These are phyloP conservation scores for Baudoinia panamericana DNA, from an alignment of 495 filamentous ascomycete species.

Conservation along the genomic window DNA sequence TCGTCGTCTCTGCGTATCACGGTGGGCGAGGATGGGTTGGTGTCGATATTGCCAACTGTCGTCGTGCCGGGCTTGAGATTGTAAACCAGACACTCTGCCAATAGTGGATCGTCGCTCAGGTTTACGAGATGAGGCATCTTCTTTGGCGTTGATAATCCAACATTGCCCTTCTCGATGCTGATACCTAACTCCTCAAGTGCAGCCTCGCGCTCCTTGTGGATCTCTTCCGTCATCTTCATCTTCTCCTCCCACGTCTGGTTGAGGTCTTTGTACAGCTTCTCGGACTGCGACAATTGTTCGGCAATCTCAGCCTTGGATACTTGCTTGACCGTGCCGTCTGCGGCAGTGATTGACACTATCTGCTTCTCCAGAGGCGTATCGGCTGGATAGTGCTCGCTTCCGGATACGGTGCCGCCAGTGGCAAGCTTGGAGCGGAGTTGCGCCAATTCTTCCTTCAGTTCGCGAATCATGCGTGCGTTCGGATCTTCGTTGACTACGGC, in stretches of 20 bases:
- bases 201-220: slow-evolving; percentile 93
- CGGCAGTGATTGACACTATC: slow-evolving; percentile 81
- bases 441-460: slow-evolving; percentile 89
- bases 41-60: slow-evolving; percentile 78
- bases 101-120: slow-evolving; percentile 83
- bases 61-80: slow-evolving; percentile 94
- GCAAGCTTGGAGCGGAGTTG: slow-evolving; percentile 77
- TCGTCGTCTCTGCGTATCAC: background rate
- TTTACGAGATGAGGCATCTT: slow-evolving; percentile 99
- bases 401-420: slow-evolving; percentile 31
- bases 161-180: slow-evolving; percentile 96
- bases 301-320: slow-evolving; percentile 98
- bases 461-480: slow-evolving; percentile 96
- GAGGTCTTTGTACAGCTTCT: slow-evolving; percentile 90
- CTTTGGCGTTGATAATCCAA: slow-evolving; percentile 90
- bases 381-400: slow-evolving; percentile 74
- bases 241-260: slow-evolving; percentile 99
- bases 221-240: slow-evolving; percentile 81
- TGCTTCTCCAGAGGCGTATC: slow-evolving; percentile 89
- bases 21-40: slow-evolving; percentile 35
- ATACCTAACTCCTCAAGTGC: slow-evolving; percentile 95
- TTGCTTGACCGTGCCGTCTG: slow-evolving; percentile 80
- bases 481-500: slow-evolving; percentile 98
- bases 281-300: slow-evolving; percentile 86
- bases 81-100: slow-evolving; percentile 95